These are phyloP conservation scores for Ophiocordyceps australis DNA, from an alignment of 2,329 filamentous ascomycete species.

Conservation along the genomic window DNA sequence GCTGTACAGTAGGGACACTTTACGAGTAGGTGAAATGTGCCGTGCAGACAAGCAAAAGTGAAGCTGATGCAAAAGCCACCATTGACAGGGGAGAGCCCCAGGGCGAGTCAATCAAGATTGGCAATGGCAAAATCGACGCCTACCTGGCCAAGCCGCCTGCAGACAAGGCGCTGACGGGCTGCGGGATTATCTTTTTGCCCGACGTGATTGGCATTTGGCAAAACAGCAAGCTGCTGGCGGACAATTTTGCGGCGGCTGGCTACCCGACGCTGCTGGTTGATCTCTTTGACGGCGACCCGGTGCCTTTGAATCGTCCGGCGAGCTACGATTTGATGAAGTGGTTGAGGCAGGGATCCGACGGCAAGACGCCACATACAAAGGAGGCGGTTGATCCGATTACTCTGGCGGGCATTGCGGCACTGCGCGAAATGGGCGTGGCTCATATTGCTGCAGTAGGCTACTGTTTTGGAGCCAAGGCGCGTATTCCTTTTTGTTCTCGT, in stretches of 20 bases:
- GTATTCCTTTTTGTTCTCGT: too few relatives aligned
- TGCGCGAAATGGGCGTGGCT: slow-evolving; percentile 32
- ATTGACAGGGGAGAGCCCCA: slow-evolving; percentile 24
- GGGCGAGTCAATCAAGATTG: slow-evolving; percentile 26
- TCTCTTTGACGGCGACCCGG: slow-evolving; percentile 18
- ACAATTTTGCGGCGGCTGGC: slow-evolving; percentile 17
- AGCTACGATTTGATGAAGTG: slow-evolving; percentile 14
- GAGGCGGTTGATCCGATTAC: slow-evolving; percentile 15
- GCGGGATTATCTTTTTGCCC: slow-evolving; percentile 16
- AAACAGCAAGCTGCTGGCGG: slow-evolving; percentile 22
- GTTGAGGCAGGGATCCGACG: slow-evolving; percentile 21
- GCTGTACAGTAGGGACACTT: slow-evolving; percentile 32
- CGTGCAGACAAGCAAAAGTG: too few relatives aligned
- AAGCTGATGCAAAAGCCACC: not conserved
- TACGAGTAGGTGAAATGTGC: slow-evolving; percentile 39
- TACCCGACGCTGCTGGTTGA: slow-evolving; percentile 19
- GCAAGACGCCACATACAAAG: slow-evolving; percentile 24
- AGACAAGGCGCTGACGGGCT: slow-evolving; percentile 8
- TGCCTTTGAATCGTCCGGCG: slow-evolving; percentile 8
- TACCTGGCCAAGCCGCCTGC: slow-evolving; percentile 29
- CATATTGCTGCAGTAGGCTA: slow-evolving; percentile 41
- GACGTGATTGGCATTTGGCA: slow-evolving; percentile 19
- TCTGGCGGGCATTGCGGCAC: slow-evolving; percentile 26
- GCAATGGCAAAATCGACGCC: slow-evolving; percentile 17
- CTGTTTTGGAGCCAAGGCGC: slow-evolving; percentile 46